Evolutionary conservation across 2,329 filamentous ascomycete species (phyloP).

Genomic region (Grosmannia serpens): DNA sequence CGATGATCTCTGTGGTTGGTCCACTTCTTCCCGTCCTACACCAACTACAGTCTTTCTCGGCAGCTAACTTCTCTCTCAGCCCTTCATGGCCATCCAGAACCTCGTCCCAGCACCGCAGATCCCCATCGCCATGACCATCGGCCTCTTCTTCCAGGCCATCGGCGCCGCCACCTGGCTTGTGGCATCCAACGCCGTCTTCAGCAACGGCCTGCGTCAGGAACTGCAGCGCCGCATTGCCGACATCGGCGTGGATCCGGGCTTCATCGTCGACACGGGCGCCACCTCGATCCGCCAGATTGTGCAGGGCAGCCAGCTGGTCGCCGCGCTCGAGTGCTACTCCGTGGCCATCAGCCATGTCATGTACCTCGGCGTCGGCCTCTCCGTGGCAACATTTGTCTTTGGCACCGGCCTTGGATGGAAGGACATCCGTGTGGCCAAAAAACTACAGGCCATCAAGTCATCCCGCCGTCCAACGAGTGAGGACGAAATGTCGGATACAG

Average conservation of each 20-base stretch:
- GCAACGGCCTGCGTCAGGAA: slow-evolving; percentile 12
- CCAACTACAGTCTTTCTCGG: no score
- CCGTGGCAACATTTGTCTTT: slow-evolving; percentile 12
- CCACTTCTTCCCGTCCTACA: neutral
- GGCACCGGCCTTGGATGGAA: slow-evolving; percentile 21
- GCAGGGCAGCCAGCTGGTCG: neutral
- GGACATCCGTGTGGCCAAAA: slow-evolving; percentile 17
- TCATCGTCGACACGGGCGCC: slow-evolving; percentile 21
- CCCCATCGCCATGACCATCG: slow-evolving; percentile 11
- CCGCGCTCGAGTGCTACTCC: neutral
- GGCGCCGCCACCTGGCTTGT: slow-evolving; percentile 11
- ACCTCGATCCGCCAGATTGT: slow-evolving; percentile 8
- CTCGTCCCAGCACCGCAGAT: slow-evolving; percentile 1
- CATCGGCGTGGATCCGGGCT: slow-evolving; percentile 14
- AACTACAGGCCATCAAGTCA: neutral
- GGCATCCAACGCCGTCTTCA: slow-evolving; percentile 14
- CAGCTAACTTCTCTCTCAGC: neutral
- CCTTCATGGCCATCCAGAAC: slow-evolving; percentile 7
- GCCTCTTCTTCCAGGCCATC: slow-evolving; percentile 16
- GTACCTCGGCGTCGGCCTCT: slow-evolving; percentile 16
- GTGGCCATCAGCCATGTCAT: slow-evolving; percentile 11
- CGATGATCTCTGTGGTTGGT: slow-evolving; percentile 1
- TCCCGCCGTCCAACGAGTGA: neutral
- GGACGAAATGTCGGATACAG: neutral
- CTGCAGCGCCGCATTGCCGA: slow-evolving; percentile 14